A percentile compares a stretch with the other conserved stretches of the same genome.
These are phyloP conservation scores for Calonectria fujianensis DNA, from an alignment of 2,329 filamentous ascomycete genomes.

Conservation along the genomic window DNA sequence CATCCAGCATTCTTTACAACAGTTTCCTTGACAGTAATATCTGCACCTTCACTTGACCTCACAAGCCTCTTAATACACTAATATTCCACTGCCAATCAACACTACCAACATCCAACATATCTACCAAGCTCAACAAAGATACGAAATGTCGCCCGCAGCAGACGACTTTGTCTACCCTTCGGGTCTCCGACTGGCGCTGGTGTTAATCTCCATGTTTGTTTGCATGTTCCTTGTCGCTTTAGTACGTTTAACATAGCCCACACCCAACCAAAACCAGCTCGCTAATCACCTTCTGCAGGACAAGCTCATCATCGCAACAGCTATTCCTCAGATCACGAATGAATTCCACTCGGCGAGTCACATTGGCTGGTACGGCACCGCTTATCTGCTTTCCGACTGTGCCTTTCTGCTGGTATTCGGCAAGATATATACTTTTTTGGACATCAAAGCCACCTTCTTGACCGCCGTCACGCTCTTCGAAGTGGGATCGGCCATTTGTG, in stretches of 20 bases:
- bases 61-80: neutral
- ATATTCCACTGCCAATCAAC: neutral
- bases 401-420: constrained; percentile 61
- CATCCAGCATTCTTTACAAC: constrained; percentile 7
- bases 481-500: constrained; percentile 58
- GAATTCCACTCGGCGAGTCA: constrained; percentile 65
- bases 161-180: constrained; percentile 17
- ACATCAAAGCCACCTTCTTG: constrained; percentile 66
- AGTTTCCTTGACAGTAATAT: neutral
- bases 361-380: constrained; percentile 72
- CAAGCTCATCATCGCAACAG: constrained; percentile 68
- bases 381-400: constrained; percentile 64
- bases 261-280: no score
- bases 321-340: constrained; percentile 69
- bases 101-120: neutral
- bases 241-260: neutral
- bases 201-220: constrained; percentile 16
- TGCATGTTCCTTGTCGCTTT: constrained; percentile 18
- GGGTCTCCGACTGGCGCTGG: neutral
- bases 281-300: neutral
- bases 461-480: constrained; percentile 67
- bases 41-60: neutral
- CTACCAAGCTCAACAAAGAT: neutral
- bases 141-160: neutral
- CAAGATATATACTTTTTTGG: constrained; percentile 53